Evolutionary conservation across 306 rosid genomes (phyloP).

Genomic region (Gastrolobium villosum): DNA sequence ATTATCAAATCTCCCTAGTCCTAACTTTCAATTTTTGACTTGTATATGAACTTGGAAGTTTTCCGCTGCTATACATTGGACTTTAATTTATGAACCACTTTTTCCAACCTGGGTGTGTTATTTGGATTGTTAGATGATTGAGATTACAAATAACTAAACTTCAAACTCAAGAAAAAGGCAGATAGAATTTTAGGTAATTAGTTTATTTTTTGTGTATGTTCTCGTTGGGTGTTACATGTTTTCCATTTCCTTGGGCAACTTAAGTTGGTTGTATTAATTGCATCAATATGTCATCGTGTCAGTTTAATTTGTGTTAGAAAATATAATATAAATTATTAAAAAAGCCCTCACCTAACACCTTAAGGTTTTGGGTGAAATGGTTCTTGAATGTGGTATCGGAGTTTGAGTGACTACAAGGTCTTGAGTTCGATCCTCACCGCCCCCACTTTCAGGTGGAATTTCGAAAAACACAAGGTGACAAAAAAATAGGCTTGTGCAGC

Average conservation of each 20-base stretch:
- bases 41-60: not conserved
- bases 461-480: too few relatives aligned
- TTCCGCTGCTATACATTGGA: not conserved
- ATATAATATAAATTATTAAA: too few relatives aligned
- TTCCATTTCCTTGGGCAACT: not conserved
- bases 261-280: slow-evolving; percentile 14
- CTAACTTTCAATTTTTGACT: not conserved
- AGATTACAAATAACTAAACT: slow-evolving; percentile 3
- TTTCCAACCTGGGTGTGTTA: slow-evolving; percentile 2
- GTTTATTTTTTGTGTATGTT: not conserved
- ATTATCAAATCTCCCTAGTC: not conserved
- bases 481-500: too few relatives aligned
- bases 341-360: too few relatives aligned
- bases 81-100: not conserved
- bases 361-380: too few relatives aligned
- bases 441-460: too few relatives aligned
- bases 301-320: slow-evolving; percentile 7
- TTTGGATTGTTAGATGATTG: not conserved
- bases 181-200: not conserved
- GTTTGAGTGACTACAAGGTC: too few relatives aligned
- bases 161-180: not conserved
- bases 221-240: slow-evolving; percentile 1
- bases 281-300: not conserved
- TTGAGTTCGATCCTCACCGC: too few relatives aligned
- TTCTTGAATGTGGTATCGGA: too few relatives aligned